Percentiles rank a stretch among this genome's conserved stretches.
Conservation (phyloP, 2,329 filamentous ascomycete genomes). For the Triangularia verruculosa region DNA sequence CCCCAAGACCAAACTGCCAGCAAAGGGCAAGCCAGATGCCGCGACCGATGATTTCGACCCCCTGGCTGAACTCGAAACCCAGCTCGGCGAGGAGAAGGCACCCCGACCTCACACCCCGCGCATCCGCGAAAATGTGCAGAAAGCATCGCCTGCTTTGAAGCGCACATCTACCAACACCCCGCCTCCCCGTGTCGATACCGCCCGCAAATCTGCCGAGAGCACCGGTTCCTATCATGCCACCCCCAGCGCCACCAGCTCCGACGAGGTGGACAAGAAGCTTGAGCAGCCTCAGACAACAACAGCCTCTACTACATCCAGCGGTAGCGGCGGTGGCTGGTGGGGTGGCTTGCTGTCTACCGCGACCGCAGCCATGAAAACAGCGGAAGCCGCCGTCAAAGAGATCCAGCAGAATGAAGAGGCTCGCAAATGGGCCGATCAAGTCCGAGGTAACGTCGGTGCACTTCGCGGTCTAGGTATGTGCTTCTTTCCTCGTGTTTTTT, state of each 20-base stretch:
- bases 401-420: constrained; percentile 96
- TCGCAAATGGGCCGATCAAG: constrained; percentile 92
- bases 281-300: constrained; percentile 52
- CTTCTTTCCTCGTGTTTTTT: not conserved
- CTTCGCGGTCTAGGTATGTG: constrained; percentile 70
- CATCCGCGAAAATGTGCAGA: constrained; percentile 49
- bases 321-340: constrained; percentile 70
- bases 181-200: constrained; percentile 42
- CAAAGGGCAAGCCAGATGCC: constrained; percentile 41
- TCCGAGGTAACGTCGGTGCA: constrained; percentile 81
- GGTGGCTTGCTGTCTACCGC: constrained; percentile 81
- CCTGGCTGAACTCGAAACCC: constrained; percentile 79
- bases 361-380: constrained; percentile 83
- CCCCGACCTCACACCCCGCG: constrained; percentile 83
- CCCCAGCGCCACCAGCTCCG: constrained; percentile 62
- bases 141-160: constrained; percentile 46
- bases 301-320: constrained; percentile 29
- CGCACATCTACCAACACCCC: constrained; percentile 49
- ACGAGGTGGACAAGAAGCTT: constrained; percentile 57
- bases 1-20: not conserved
- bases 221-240: constrained; percentile 68
- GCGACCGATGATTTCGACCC: constrained; percentile 51
- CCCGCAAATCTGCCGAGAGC: constrained; percentile 76
- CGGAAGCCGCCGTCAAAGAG: constrained; percentile 88
- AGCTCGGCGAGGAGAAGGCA: constrained; percentile 68